Evolutionary conservation across 2,329 filamentous ascomycete species (phyloP), one percentile per base, ranked within the genome.

Genomic region (Lecanicillium sp.): DNA sequence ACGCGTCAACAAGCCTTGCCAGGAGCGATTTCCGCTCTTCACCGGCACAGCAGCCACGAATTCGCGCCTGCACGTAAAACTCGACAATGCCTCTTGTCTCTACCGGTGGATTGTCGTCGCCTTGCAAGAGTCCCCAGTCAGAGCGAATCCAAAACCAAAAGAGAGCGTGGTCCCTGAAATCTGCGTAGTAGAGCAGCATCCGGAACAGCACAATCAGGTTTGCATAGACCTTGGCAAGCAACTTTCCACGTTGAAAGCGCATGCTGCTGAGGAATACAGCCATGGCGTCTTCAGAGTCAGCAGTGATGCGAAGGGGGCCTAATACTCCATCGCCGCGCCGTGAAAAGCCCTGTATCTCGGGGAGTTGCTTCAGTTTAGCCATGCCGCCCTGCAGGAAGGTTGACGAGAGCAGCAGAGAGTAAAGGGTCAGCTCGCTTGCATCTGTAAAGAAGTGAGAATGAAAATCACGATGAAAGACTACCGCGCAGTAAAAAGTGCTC

Each of bases 171-270:
- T 29, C 5, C 17, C 17, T 37, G 5, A 41, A 9, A 5, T 17
- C 19, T 15, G 3, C 20, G 33, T 41, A 37, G 17, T 28, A 41
- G 9, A 29, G 34, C 11, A 41, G 17, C 28, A 41, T 14, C 5
- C 39, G 39, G 11, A 41, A 41, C n/a, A 41, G 30, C 20, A 41
- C 34, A 3, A 33, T 30, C 2, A 37, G 16, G 17, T 41, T 41
- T 9, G 25, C 34, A 30, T 41, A 41, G 39, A 17, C 27, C 2
- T 30, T 29, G 9, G 39, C 30, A 5, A 15, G 29, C 6, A 17
- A 22, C 8, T 16, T 33, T 14, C 39, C 39, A 14, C 36, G 35
- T n/a, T 41, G 38, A 5, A 37, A 41, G 1, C 38, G 33, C 4
- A 14, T 11, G 2, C 12, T 19, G 13, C 28, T 29, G 3, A 41